phyloP scores from a whole-genome alignment of 305 asterid genomes.

The Nicotiana rustica region DNA sequence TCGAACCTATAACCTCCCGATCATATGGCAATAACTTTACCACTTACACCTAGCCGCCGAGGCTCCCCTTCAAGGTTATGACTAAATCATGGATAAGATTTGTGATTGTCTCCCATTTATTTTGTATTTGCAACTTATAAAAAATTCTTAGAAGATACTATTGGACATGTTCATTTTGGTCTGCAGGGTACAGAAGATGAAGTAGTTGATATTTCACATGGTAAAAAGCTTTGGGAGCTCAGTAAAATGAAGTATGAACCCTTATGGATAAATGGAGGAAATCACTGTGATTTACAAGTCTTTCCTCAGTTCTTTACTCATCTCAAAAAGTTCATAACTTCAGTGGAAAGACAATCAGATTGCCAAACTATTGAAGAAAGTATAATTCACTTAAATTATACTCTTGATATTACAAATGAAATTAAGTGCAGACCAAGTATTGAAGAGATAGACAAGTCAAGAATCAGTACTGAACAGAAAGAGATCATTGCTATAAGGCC shows the following conservation, averaged over 20 bases:
- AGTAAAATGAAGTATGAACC: slow-evolving; percentile 96
- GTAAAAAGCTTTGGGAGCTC: slow-evolving; percentile 88
- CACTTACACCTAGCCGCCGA: too few relatives aligned
- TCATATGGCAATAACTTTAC: too few relatives aligned
- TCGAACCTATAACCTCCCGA: too few relatives aligned
- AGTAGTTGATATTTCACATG: slow-evolving; percentile 88
- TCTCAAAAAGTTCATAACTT: slow-evolving; percentile 81
- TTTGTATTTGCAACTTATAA: background rate
- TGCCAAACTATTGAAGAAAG: slow-evolving; percentile 32
- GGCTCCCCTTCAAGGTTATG: too few relatives aligned
- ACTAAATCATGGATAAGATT: slow-evolving; percentile 10
- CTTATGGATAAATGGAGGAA: slow-evolving; percentile 90
- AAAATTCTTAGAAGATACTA: background rate
- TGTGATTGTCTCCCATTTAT: background rate
- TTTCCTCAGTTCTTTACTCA: slow-evolving; percentile 89
- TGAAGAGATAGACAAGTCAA: slow-evolving; percentile 59
- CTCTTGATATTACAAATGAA: slow-evolving; percentile 33
- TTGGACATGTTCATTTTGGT: background rate
- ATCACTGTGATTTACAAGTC: slow-evolving; percentile 92
- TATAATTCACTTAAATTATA: slow-evolving; percentile 16
- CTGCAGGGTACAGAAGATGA: slow-evolving; percentile 85
- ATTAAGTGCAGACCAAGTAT: slow-evolving; percentile 47
- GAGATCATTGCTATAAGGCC: slow-evolving; percentile 64
- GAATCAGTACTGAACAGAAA: slow-evolving; percentile 74
- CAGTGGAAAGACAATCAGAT: slow-evolving; percentile 73